Evolutionary conservation across 2,329 filamentous ascomycete genomes (phyloP).

Genomic region (Penicillium sp.): DNA sequence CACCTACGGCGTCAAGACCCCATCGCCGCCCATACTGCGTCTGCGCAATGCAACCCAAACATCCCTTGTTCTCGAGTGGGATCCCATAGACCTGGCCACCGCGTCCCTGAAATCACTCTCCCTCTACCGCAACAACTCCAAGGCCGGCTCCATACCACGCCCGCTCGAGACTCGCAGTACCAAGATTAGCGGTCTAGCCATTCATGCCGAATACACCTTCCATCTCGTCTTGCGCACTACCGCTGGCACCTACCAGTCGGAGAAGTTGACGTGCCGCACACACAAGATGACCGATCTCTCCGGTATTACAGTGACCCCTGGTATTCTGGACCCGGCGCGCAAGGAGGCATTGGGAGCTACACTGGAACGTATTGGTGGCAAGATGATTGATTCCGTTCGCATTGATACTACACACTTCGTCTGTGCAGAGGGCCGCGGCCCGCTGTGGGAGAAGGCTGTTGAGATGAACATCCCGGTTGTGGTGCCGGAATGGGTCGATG

Average conservation of each 20-base stretch:
- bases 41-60: conserved; percentile 98
- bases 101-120: conserved; percentile 86
- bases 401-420: conserved; percentile 99
- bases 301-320: conserved; percentile 91
- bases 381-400: conserved; percentile 82
- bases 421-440: conserved; percentile 86
- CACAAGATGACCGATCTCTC: conserved; percentile 99
- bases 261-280: conserved; percentile 81
- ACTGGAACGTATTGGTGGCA: conserved; percentile 86
- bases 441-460: conserved; percentile 91
- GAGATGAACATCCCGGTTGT: conserved; percentile 99
- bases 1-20: conserved; percentile 80
- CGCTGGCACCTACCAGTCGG: conserved; percentile 81
- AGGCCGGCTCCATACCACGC: conserved; percentile 90
- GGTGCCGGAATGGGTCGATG: conserved; percentile 93
- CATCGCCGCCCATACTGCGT: conserved; percentile 74
- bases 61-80: conserved; percentile 98
- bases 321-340: conserved; percentile 72
- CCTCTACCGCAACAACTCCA: conserved; percentile 93
- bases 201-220: conserved; percentile 95
- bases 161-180: conserved; percentile 87
- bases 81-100: conserved; percentile 88
- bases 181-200: conserved; percentile 93
- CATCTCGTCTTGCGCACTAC: conserved; percentile 88
- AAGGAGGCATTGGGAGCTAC: conserved; percentile 73